These are phyloP conservation scores for Colletotrichum sp. DNA, from an alignment of 2,329 filamentous ascomycete species.

Conservation along the genomic window DNA sequence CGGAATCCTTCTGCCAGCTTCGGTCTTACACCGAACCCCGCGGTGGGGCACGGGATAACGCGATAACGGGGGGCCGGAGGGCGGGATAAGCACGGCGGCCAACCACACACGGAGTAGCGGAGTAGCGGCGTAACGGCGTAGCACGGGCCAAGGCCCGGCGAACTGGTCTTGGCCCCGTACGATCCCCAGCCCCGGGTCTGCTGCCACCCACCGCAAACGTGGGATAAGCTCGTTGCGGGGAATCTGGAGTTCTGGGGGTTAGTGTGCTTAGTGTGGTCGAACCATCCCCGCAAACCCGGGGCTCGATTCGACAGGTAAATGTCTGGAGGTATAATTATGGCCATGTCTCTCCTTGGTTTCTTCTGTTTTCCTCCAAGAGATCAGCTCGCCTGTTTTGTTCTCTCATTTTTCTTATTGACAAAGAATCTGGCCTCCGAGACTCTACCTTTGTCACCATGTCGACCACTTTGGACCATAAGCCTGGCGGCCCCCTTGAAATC, in stretches of 20 bases:
- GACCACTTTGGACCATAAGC: neutral
- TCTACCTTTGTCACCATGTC: neutral
- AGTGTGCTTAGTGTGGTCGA: neutral
- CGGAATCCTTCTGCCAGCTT: neutral
- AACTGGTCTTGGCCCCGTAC: neutral
- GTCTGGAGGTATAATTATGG: neutral
- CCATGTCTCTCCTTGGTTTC: neutral
- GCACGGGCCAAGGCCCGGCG: neutral
- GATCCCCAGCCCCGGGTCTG: neutral
- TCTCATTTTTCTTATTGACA: neutral
- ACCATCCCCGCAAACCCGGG: neutral
- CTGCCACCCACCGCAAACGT: neutral
- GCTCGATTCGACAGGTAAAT: neutral
- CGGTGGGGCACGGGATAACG: slow-evolving; percentile 7
- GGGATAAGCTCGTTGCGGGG: neutral
- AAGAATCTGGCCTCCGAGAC: neutral
- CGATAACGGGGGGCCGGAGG: neutral
- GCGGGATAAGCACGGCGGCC: neutral
- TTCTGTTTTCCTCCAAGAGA: neutral
- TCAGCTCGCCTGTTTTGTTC: too few relatives aligned
- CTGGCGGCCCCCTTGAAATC: neutral
- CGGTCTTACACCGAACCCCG: neutral
- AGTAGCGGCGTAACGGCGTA: slow-evolving; percentile 10
- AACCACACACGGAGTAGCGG: neutral
- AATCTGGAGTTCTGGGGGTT: neutral